Percentiles rank a stretch among this genome's conserved stretches.
Evolutionary conservation across 768 basidiomycete species (phyloP).

Genomic region (Thelephora aurantiotincta): DNA sequence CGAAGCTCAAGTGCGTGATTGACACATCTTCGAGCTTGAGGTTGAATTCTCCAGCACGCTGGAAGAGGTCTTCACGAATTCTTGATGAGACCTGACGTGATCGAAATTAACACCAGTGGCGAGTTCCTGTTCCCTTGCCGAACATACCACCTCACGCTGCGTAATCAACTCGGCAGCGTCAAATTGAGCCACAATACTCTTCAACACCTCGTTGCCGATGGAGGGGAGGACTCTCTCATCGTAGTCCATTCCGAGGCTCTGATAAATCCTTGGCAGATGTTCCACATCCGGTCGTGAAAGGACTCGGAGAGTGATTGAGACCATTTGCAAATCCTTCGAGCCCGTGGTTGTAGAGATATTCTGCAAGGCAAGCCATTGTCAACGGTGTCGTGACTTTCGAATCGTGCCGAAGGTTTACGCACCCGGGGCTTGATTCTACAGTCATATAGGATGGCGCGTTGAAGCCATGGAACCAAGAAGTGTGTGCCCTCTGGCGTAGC

Average conservation of each 20-base stretch:
- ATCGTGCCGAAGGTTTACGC: conserved; percentile 13
- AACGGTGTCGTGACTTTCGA: no score
- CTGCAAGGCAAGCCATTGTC: conserved; percentile 22
- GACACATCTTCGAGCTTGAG: conserved; percentile 95
- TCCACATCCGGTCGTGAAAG: conserved; percentile 84
- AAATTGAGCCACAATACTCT: conserved; percentile 96
- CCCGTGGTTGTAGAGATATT: conserved; percentile 99
- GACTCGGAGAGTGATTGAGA: conserved; percentile 91
- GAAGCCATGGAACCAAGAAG: conserved; percentile 90
- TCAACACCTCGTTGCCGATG: conserved; percentile 95
- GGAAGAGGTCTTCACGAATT: conserved; percentile 83
- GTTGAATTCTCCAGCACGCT: conserved; percentile 92
- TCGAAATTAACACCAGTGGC: background rate
- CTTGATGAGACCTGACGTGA: conserved; percentile 63
- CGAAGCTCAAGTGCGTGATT: conserved; percentile 83
- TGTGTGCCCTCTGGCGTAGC: conserved; percentile 91
- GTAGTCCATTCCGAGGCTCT: conserved; percentile 88
- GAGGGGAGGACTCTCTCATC: conserved; percentile 96
- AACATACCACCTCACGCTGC: conserved; percentile 86
- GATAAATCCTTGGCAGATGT: conserved; percentile 88
- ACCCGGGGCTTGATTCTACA: conserved; percentile 95
- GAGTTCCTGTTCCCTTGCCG: background rate
- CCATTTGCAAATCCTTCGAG: conserved; percentile 98
- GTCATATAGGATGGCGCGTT: conserved; percentile 93
- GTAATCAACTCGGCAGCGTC: conserved; percentile 96